Percentiles rank a stretch among this genome's conserved stretches.
These are phyloP conservation scores for Pulveroboletus frians DNA, from an alignment of 768 basidiomycete genomes.

Conservation along the genomic window DNA sequence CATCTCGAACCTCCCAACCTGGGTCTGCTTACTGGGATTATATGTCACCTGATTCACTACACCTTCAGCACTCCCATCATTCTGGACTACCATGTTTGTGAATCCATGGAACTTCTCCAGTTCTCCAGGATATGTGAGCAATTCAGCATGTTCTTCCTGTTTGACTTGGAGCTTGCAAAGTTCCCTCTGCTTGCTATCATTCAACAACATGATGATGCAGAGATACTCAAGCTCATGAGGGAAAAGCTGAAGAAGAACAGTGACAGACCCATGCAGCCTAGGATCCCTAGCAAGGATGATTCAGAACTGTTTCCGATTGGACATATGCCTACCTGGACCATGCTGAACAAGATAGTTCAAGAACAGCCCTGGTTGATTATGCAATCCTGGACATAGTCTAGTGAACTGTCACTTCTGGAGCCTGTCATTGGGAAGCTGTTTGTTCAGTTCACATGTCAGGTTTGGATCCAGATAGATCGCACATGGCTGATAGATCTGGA, in stretches of 20 bases:
- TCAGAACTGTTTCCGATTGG: background rate
- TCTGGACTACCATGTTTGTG: constrained; percentile 1
- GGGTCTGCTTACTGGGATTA: constrained; percentile 5
- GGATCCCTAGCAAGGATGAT: background rate
- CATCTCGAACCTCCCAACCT: background rate
- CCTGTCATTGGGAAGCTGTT: no score
- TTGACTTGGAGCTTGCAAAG: background rate
- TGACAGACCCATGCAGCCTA: background rate
- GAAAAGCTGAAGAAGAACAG: background rate
- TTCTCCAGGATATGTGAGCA: background rate
- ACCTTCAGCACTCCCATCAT: constrained; percentile 7
- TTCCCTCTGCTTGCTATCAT: background rate
- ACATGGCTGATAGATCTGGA: background rate
- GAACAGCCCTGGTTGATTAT: background rate
- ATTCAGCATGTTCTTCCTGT: constrained; percentile 8
- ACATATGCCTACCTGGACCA: background rate
- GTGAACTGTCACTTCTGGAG: no score
- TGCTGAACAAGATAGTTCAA: background rate
- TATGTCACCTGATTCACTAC: constrained; percentile 3
- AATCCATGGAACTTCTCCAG: constrained; percentile 10
- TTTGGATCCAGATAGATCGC: background rate
- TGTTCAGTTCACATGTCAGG: background rate
- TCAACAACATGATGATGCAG: background rate
- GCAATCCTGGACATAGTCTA: no score
- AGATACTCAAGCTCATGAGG: background rate